Conservation (phyloP, 2,329 filamentous ascomycete species). For the Fragosphaeria purpurea region DNA sequence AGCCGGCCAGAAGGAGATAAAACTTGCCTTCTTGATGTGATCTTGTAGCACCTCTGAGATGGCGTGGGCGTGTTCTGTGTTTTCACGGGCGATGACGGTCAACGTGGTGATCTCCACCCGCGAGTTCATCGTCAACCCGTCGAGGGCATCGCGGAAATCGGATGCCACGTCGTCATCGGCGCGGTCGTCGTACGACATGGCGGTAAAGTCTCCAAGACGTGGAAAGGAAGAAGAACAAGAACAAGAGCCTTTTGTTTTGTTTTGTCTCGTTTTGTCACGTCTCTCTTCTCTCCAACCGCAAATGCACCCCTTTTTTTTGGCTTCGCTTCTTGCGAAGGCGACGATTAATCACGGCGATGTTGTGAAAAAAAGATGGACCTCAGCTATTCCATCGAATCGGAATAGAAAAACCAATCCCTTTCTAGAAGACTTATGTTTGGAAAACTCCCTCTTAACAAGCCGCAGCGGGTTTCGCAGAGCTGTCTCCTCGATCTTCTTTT, state of each 20-base stretch:
- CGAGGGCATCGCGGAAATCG: slow-evolving; percentile 87
- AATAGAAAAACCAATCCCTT: too few relatives aligned
- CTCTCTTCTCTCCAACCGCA: too few relatives aligned
- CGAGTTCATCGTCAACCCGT: slow-evolving; percentile 84
- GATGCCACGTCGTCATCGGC: slow-evolving; percentile 74
- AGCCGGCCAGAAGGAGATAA: slow-evolving; percentile 23
- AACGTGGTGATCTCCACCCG: slow-evolving; percentile 94
- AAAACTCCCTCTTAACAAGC: too few relatives aligned
- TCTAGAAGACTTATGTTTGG: too few relatives aligned
- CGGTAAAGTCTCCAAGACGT: slow-evolving; percentile 1
- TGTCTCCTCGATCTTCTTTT: too few relatives aligned
- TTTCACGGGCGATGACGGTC: slow-evolving; percentile 95
- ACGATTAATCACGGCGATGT: neutral
- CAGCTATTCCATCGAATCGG: neutral
- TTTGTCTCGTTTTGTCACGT: too few relatives aligned
- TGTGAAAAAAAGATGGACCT: neutral
- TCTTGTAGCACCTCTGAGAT: slow-evolving; percentile 86
- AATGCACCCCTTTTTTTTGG: neutral
- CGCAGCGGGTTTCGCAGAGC: too few relatives aligned
- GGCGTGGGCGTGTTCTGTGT: slow-evolving; percentile 86
- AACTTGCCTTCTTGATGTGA: slow-evolving; percentile 87
- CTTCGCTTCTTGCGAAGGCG: neutral
- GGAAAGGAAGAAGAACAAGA: too few relatives aligned
- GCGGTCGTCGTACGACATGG: slow-evolving; percentile 41
- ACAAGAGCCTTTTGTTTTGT: too few relatives aligned